Percentiles rank a stretch among this genome's conserved stretches.
These are phyloP conservation scores for Paraconiothyrium brasiliense DNA, from an alignment of 2,329 filamentous ascomycete species.

Conservation along the genomic window DNA sequence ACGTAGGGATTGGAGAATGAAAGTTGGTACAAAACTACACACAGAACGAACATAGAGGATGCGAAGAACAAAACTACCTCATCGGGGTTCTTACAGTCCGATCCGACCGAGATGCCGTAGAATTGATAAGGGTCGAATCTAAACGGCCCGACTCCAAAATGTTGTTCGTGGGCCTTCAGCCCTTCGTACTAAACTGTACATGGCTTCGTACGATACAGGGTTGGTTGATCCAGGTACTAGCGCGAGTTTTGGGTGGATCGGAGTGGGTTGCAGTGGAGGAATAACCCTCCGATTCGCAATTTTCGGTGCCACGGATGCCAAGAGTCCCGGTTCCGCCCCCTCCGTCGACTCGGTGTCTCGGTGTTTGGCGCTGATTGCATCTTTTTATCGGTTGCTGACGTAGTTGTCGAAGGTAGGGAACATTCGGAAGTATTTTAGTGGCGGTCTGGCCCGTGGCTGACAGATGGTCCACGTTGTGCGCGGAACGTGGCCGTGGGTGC, in stretches of 20 bases:
- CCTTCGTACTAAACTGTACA: neutral
- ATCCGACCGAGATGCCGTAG: neutral
- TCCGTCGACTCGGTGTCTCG: neutral
- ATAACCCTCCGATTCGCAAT: neutral
- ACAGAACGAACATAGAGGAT: neutral
- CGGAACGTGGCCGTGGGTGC: neutral
- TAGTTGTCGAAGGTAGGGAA: neutral
- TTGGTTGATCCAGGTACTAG: neutral
- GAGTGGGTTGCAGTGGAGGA: neutral
- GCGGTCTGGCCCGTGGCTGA: neutral
- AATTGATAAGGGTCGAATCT: neutral
- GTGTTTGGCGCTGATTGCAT: neutral
- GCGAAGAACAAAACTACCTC: neutral
- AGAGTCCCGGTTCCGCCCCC: conserved; percentile 4
- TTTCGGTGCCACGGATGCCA: conserved; percentile 9
- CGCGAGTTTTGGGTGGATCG: neutral
- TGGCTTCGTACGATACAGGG: neutral
- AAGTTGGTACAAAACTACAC: neutral
- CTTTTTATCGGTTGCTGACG: neutral
- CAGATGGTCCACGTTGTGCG: neutral
- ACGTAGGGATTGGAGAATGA: neutral
- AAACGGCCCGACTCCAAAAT: neutral
- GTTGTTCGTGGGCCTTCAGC: neutral
- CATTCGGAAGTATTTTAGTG: neutral
- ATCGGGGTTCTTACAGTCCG: neutral